Conservation (phyloP, 148 eudicot genomes). For the Drosera capensis region DNA sequence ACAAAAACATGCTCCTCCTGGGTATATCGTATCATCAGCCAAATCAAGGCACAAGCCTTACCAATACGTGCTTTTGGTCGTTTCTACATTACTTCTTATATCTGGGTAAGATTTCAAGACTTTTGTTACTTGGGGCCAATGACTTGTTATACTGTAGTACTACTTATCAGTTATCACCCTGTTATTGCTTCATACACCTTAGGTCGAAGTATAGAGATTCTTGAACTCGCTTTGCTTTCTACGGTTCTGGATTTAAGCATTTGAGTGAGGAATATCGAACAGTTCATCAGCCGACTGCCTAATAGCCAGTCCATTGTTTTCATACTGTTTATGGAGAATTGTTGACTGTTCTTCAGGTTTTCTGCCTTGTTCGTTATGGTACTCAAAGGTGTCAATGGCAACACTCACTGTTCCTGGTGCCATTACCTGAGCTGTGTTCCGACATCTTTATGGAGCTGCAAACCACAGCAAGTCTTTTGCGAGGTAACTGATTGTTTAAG, state of each 20-base stretch:
- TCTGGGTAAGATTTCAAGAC: conserved; percentile 32
- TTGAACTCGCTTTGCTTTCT: too few species aligned
- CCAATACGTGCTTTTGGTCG: conserved; percentile 32
- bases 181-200: not conserved
- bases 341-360: conserved; percentile 3
- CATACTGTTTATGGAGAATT: not conserved
- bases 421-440: conserved; percentile 16
- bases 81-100: conserved; percentile 24
- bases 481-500: not conserved
- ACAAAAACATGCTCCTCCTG: conserved; percentile 26
- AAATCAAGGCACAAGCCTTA: conserved; percentile 60
- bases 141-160: not conserved
- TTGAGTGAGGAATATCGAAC: not conserved
- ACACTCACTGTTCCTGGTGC: conserved; percentile 11
- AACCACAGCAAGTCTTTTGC: not conserved
- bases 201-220: not conserved
- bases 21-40: conserved; percentile 7
- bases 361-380: conserved; percentile 4
- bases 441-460: conserved; percentile 5
- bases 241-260: too few species aligned
- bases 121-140: not conserved
- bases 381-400: conserved; percentile 11
- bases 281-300: not conserved
- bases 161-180: not conserved
- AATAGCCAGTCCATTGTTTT: not conserved